Evolutionary conservation across 306 rosid genomes (phyloP), one percentile per base, ranked within the genome.

Genomic region (Vicia villosa): DNA sequence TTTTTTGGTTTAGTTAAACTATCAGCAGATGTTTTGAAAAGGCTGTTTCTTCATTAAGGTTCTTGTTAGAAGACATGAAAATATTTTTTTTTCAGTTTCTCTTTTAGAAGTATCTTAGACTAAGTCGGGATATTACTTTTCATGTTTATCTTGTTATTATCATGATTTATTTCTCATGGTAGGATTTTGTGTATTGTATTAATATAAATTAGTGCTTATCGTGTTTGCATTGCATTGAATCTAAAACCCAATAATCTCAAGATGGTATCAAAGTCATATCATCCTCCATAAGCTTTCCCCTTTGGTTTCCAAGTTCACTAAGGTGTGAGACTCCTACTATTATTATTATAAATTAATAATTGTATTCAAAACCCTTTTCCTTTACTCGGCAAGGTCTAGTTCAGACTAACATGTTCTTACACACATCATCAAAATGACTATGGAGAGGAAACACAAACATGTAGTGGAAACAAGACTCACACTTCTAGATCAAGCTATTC

Each of bases 41-140:
- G 30, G 36, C 7, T 45, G 37, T 21, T 54, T 24, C 76, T 77
- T 63, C 74, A 28, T 37, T 49, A 14, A 1, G 32, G 15, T 63
- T 66, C 14, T 24, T 63, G 66, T 60, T 16, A 36, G 64, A 15
- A 30, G 64, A 15, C 36, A 58, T 58, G 14, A 34, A 3, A 36
- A 60, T 60, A 60, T 36, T 22, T 32, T 60, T n/a, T n/a, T n/a
- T 16, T 16, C 24, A 22, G 24, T 36, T 19, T 36, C 22, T 4
- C 32, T 9, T 58, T 13, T 4, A 6, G 16, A 9, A 58, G 42
- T 30, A 15, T 58, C 64, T 58, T 13, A 32, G 15, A 58, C 21
- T 14, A 58, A 8, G 8, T 15, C 4, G 3, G 61, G 43, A 58
- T 41, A 15, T 32, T 59, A 10, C 4, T 59, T 30, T 12, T 9